Percentiles rank a stretch among this genome's conserved stretches.
These are phyloP conservation scores for Albizia julibrissin DNA, from an alignment of 306 rosid species.

Conservation along the genomic window DNA sequence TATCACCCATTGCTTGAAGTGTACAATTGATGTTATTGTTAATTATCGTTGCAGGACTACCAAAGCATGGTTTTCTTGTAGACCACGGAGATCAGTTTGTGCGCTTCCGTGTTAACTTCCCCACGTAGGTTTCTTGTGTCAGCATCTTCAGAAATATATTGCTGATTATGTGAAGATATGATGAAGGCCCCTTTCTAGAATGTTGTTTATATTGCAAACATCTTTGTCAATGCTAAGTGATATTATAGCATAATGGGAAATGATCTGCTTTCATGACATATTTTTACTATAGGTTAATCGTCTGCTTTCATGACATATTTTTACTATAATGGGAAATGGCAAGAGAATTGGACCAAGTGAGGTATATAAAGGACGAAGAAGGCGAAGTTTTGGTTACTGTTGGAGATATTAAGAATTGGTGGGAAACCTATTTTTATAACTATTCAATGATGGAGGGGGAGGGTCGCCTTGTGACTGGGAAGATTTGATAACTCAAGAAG, in stretches of 20 bases:
- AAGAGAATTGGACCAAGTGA: too few relatives aligned
- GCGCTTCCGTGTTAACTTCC: slow-evolving; percentile 74
- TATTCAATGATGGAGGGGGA: too few relatives aligned
- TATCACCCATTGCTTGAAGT: slow-evolving; percentile 9
- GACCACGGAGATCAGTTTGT: slow-evolving; percentile 89
- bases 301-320: too few relatives aligned
- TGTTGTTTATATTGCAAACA: slow-evolving; percentile 8
- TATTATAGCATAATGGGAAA: slow-evolving; percentile 19
- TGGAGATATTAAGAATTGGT: too few relatives aligned
- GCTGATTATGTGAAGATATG: slow-evolving; percentile 26
- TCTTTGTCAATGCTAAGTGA: slow-evolving; percentile 25
- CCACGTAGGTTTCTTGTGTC: slow-evolving; percentile 53
- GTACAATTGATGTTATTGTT: slow-evolving; percentile 1
- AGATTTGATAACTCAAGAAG: too few relatives aligned
- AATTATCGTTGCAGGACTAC: slow-evolving; percentile 53
- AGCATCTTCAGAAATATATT: slow-evolving; percentile 9
- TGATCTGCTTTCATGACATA: background rate
- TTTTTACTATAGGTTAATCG: background rate
- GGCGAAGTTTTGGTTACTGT: too few relatives aligned
- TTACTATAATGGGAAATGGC: too few relatives aligned
- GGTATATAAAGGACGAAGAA: too few relatives aligned
- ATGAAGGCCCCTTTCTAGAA: slow-evolving; percentile 1
- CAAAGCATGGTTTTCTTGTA: slow-evolving; percentile 70
- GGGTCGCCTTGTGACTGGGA: too few relatives aligned
- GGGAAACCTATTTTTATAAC: too few relatives aligned